Evolutionary conservation across 2,329 filamentous ascomycete genomes (phyloP).

Genomic region (Colletotrichum incanum): DNA sequence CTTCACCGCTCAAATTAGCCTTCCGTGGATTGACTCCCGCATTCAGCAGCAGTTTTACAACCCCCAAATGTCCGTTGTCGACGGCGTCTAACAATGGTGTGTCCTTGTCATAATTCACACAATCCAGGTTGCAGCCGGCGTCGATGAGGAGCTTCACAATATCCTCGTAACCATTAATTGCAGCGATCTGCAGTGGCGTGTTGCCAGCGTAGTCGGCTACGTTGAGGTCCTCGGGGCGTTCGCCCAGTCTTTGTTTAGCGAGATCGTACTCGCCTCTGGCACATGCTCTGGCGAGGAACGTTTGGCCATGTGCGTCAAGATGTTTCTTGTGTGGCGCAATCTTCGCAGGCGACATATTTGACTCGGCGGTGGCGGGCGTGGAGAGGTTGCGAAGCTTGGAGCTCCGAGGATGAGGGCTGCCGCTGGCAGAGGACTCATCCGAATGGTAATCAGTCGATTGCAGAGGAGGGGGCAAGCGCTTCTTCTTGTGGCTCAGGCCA

Average conservation of each 20-base stretch:
- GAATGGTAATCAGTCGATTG: conserved; percentile 77
- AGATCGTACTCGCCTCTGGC: conserved; percentile 86
- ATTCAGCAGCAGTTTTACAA: conserved; percentile 86
- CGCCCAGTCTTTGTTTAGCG: conserved; percentile 81
- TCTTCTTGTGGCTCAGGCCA: conserved; percentile 73
- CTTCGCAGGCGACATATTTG: conserved; percentile 77
- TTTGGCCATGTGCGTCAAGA: conserved; percentile 93
- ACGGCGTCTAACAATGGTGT: conserved; percentile 96
- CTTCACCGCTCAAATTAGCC: conserved; percentile 92
- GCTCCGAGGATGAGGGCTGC: conserved; percentile 71
- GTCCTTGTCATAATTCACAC: conserved; percentile 85
- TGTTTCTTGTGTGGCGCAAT: conserved; percentile 85
- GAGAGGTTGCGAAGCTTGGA: conserved; percentile 71
- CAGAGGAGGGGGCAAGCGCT: conserved; percentile 73
- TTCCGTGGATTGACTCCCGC: conserved; percentile 93
- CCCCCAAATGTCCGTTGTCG: conserved; percentile 92
- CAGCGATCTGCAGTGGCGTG: conserved; percentile 93
- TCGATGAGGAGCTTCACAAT: conserved; percentile 91
- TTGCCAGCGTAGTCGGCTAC: conserved; percentile 96
- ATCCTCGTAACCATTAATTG: conserved; percentile 86
- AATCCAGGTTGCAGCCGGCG: conserved; percentile 88
- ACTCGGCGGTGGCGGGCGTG: conserved; percentile 70
- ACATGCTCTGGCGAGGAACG: conserved; percentile 89
- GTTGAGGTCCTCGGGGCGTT: conserved; percentile 90
- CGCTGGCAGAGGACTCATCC: conserved; percentile 76